phyloP scores from a whole-genome alignment of 768 basidiomycete species.

The Amanita polypyramis region DNA sequence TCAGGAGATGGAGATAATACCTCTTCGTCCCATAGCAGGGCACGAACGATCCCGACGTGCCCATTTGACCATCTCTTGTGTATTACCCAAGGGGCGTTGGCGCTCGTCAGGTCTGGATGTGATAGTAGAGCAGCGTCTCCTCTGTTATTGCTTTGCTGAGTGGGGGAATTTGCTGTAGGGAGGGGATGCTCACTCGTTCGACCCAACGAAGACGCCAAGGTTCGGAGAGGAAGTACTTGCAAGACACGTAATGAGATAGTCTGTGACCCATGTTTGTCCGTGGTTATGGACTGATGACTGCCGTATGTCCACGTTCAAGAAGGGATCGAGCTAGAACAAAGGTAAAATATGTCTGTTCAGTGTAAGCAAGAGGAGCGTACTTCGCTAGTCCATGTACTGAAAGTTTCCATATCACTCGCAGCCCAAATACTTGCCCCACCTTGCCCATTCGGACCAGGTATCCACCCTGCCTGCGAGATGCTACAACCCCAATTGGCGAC shows the following conservation, averaged over 20 bases:
- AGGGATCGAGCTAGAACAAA: slow-evolving; percentile 42
- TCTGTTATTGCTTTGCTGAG: slow-evolving; percentile 20
- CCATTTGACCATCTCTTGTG: slow-evolving; percentile 43
- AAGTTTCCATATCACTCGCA: slow-evolving; percentile 91
- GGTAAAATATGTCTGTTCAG: neutral
- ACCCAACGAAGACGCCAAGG: slow-evolving; percentile 55
- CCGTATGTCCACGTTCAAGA: slow-evolving; percentile 52
- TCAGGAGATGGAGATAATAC: slow-evolving; percentile 17
- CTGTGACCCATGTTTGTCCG: slow-evolving; percentile 62
- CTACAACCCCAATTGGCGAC: slow-evolving; percentile 86
- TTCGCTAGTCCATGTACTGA: slow-evolving; percentile 74
- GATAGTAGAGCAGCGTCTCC: slow-evolving; percentile 51
- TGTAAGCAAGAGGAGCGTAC: slow-evolving; percentile 22
- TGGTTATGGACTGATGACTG: slow-evolving; percentile 48
- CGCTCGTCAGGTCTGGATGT: slow-evolving; percentile 25
- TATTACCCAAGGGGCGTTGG: slow-evolving; percentile 36
- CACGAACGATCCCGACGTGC: slow-evolving; percentile 48
- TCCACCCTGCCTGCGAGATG: slow-evolving; percentile 70
- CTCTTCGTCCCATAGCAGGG: slow-evolving; percentile 44
- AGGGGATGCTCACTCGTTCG: slow-evolving; percentile 45
- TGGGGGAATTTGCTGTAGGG: neutral
- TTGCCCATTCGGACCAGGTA: slow-evolving; percentile 12
- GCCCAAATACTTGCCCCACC: slow-evolving; percentile 53
- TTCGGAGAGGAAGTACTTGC: slow-evolving; percentile 21
- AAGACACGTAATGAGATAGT: slow-evolving; percentile 58